These are phyloP conservation scores for Globisporangium mamillatum DNA, from an alignment of 352 stramenopile species.

Conservation along the genomic window DNA sequence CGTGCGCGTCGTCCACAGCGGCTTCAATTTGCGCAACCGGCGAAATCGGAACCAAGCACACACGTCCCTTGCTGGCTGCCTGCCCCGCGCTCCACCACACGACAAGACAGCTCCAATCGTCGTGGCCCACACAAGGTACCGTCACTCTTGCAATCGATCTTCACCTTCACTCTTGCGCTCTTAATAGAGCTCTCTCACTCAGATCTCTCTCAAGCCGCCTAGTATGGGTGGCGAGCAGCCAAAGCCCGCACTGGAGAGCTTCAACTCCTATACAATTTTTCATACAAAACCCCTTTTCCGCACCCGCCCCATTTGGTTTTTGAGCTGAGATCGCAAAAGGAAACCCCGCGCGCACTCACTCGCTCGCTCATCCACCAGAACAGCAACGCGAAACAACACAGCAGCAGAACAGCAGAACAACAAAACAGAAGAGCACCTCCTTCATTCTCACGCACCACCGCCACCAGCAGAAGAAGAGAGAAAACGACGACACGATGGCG, in stretches of 20 bases:
- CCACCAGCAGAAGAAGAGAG: not conserved
- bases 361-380: not conserved
- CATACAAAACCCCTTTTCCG: conserved; percentile 5
- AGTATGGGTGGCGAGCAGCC: conserved; percentile 12
- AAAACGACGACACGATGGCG: conserved; percentile 30
- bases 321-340: conserved; percentile 15
- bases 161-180: not conserved
- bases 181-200: too few species aligned
- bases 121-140: conserved; percentile 1
- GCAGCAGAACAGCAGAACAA: not conserved
- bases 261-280: conserved; percentile 9
- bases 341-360: conserved; percentile 1
- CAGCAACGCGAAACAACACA: not conserved
- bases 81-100: conserved; percentile 3
- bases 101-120: not conserved
- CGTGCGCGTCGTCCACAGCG: not conserved
- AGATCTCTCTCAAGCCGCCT: not conserved
- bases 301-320: not conserved
- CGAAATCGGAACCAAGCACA: not conserved
- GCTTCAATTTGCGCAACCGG: conserved; percentile 6
- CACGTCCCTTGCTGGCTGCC: not conserved
- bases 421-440: not conserved
- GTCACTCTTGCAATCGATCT: not conserved
- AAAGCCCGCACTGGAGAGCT: conserved; percentile 4
- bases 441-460: not conserved